These are phyloP conservation scores for Waitea zeae DNA, from an alignment of 1,284 basidiomycete genomes.

Conservation along the genomic window DNA sequence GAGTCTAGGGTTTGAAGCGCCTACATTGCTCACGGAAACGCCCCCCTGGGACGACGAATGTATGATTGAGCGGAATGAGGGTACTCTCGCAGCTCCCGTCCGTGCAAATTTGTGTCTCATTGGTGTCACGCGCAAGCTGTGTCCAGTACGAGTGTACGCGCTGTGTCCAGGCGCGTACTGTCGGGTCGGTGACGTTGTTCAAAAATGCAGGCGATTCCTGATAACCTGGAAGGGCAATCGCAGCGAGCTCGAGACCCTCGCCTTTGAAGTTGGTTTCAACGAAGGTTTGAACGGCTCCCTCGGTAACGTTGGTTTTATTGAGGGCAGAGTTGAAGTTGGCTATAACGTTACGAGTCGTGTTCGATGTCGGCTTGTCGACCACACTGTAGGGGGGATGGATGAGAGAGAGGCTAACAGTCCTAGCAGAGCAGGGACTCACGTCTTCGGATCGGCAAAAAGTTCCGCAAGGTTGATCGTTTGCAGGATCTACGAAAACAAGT, in stretches of 20 bases:
- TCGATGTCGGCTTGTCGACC: slow-evolving; percentile 77
- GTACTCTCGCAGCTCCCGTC: slow-evolving; percentile 54
- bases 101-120: slow-evolving; percentile 47
- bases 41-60: slow-evolving; percentile 78
- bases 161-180: slow-evolving; percentile 58
- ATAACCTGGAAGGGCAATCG: slow-evolving; percentile 46
- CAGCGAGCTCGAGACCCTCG: slow-evolving; percentile 72
- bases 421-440: no score
- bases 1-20: slow-evolving; percentile 9
- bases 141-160: slow-evolving; percentile 76
- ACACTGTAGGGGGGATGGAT: no score
- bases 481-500: slow-evolving; percentile 37
- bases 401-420: no score
- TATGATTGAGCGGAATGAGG: slow-evolving; percentile 79
- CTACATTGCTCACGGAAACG: slow-evolving; percentile 55
- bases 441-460: slow-evolving; percentile 73
- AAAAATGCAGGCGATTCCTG: slow-evolving; percentile 51
- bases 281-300: slow-evolving; percentile 48
- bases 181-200: slow-evolving; percentile 49
- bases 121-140: slow-evolving; percentile 61
- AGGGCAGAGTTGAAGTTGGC: slow-evolving; percentile 49
- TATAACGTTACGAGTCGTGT: slow-evolving; percentile 45
- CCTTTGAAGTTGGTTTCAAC: slow-evolving; percentile 66
- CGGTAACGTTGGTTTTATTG: slow-evolving; percentile 25
- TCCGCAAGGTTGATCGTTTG: slow-evolving; percentile 75